Evolutionary conservation across 1,284 basidiomycete genomes (phyloP).

Genomic region (Sanghuangporus baumii): DNA sequence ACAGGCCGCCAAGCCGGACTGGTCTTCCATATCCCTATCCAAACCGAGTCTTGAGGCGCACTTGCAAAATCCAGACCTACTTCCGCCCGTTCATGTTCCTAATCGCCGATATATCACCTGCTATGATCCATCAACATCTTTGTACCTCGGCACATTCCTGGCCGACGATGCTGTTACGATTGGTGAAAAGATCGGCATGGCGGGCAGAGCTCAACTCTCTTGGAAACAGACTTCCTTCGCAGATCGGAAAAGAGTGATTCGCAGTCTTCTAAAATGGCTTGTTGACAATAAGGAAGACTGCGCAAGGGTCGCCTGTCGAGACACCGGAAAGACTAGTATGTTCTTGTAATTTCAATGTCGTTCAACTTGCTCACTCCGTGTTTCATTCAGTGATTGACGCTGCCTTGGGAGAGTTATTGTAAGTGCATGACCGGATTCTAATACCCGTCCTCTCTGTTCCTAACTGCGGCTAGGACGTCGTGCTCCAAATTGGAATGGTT

Average conservation of each 20-base stretch:
- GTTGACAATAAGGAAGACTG: conserved; percentile 83
- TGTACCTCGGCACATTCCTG: conserved; percentile 66
- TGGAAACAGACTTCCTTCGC: conserved; percentile 76
- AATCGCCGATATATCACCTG: conserved; percentile 74
- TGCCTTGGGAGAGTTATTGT: conserved; percentile 80
- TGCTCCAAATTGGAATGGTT: conserved; percentile 89
- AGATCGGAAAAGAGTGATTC: conserved; percentile 74
- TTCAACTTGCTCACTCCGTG: neutral
- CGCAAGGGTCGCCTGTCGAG: conserved; percentile 86
- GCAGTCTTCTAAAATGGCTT: conserved; percentile 87
- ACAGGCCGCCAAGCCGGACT: conserved; percentile 52
- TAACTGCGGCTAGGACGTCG: conserved; percentile 49
- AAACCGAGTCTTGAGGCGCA: conserved; percentile 62
- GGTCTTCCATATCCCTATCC: conserved; percentile 47
- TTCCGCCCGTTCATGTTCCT: conserved; percentile 42
- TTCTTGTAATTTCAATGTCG: conserved; percentile 2
- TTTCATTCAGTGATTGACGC: conserved; percentile 71
- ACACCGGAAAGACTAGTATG: conserved; percentile 92
- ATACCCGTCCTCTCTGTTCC: neutral
- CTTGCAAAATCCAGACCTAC: conserved; percentile 46
- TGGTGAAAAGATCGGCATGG: conserved; percentile 58
- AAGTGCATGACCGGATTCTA: neutral
- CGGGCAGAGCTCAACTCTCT: conserved; percentile 59
- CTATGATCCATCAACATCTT: conserved; percentile 86
- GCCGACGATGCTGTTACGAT: conserved; percentile 70